Percentiles rank a stretch among this genome's conserved stretches.
Conservation (phyloP, 257 asterid genomes). For the Mentha longifolia region DNA sequence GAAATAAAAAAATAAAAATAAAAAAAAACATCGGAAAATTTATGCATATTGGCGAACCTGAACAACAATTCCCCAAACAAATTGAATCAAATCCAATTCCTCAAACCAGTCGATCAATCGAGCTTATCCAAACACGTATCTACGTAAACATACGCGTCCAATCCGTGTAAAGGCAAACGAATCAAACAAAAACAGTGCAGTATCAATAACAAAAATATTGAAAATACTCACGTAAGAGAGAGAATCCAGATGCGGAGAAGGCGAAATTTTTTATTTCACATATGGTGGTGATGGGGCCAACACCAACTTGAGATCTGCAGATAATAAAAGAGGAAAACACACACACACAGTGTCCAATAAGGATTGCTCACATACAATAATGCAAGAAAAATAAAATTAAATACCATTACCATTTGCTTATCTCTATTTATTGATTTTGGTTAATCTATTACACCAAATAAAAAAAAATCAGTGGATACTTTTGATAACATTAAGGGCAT, state of each 20-base stretch:
- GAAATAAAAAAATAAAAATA: neutral
- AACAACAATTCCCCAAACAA: neutral
- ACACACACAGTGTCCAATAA: neutral
- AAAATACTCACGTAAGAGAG: constrained; percentile 19
- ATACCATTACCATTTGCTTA: neutral
- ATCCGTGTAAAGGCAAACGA: constrained; percentile 26
- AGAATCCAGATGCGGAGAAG: constrained; percentile 36
- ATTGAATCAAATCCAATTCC: constrained; percentile 20
- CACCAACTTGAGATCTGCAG: constrained; percentile 33
- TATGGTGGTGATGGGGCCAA: constrained; percentile 32
- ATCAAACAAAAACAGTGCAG: constrained; percentile 9
- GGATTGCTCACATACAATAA: constrained; percentile 34
- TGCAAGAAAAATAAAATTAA: constrained; percentile 8
- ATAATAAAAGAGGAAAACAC: constrained; percentile 6
- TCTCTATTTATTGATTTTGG: constrained; percentile 1
- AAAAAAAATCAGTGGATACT: too few relatives aligned
- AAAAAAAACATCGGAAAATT: constrained; percentile 15
- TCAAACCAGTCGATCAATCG: constrained; percentile 29
- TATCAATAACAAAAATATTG: neutral
- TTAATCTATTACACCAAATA: neutral
- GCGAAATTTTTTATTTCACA: constrained; percentile 18
- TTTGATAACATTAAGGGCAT: too few relatives aligned
- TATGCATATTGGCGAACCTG: constrained; percentile 24
- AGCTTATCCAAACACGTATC: constrained; percentile 26
- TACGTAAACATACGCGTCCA: constrained; percentile 14